These are phyloP conservation scores for Ensete glaucum DNA, from an alignment of 176 grass and related monocot genomes.

Conservation along the genomic window DNA sequence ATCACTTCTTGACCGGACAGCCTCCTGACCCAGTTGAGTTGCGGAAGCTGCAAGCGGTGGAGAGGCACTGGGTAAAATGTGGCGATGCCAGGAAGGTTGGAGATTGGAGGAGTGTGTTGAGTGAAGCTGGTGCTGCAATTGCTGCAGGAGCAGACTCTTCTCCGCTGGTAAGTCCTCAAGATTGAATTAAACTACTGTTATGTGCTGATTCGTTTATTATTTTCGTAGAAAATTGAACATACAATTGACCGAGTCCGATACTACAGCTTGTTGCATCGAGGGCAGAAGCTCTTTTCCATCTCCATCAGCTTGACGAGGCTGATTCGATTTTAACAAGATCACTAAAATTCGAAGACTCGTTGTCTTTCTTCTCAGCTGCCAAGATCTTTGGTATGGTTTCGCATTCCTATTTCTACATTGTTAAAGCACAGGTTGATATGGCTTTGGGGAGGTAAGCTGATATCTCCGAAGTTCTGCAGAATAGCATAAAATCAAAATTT, in stretches of 20 bases:
- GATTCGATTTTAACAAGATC: not conserved
- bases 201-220: not conserved
- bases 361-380: not conserved
- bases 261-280: not conserved
- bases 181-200: not conserved
- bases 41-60: conserved; percentile 8
- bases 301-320: conserved; percentile 6
- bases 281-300: conserved; percentile 11
- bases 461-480: not conserved
- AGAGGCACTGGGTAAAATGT: conserved; percentile 8
- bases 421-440: conserved; percentile 8
- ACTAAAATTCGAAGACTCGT: not conserved
- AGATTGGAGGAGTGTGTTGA: conserved; percentile 3
- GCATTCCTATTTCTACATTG: conserved; percentile 10
- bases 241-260: not conserved
- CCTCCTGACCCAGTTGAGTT: not conserved
- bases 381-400: conserved; percentile 14
- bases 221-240: not conserved
- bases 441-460: conserved; percentile 16
- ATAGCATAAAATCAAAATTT: not conserved
- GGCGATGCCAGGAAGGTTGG: not conserved
- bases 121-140: conserved; percentile 8
- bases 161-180: not conserved
- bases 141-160: conserved; percentile 15
- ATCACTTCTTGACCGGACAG: not conserved